Evolutionary conservation across 129 eudicot genomes (phyloP), one percentile per base, ranked within the genome.

Genomic region (Oenanthe sinensis): DNA sequence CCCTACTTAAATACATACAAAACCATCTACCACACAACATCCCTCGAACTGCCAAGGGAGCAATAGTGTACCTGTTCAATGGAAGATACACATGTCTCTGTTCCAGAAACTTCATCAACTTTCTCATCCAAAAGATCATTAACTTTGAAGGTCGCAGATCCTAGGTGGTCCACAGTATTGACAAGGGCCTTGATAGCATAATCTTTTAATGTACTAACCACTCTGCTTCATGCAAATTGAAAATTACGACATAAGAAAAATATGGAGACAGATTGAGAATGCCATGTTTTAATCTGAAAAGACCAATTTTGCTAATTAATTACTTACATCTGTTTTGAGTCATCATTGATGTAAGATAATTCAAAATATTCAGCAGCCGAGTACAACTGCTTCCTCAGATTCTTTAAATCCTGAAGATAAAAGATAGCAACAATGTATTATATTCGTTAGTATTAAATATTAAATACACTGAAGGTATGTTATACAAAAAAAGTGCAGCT

Each of bases 351-450:
- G 87, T 91, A 91, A 42, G 98, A 91, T 83, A 88, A 50, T 84
- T 94, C 98, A 81, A 94, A 94, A 80, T 84, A 94, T 75, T 94
- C 98, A 69, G 98, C 98, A 36, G 98, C 98, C 0, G 98, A 86
- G 87, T 93, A 93, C 70, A 93, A 71, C 81, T 93, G 98, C 80
- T 87, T 85, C 79, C 96, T 85, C 81, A 94, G 85, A 87, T 94
- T 91, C 91, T 87, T 90, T 87, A 94, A 86, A 85, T 91, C 98
- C 98, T 94, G 87, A 77, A 87, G 42, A 81, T 28, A 85, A 40
- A 68, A 69, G 33, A 72, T 36, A 54, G 75, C 69, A 81, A 22
- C 63, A 74, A 50, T 49, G 19, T 76, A 45, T 30, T 24, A 8
- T 9, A 68, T 74, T 40, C 1, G 8, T 48, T 26, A 44, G 40